Conservation (phyloP, 495 filamentous ascomycete genomes). For the Lentithecium fluviatile region DNA sequence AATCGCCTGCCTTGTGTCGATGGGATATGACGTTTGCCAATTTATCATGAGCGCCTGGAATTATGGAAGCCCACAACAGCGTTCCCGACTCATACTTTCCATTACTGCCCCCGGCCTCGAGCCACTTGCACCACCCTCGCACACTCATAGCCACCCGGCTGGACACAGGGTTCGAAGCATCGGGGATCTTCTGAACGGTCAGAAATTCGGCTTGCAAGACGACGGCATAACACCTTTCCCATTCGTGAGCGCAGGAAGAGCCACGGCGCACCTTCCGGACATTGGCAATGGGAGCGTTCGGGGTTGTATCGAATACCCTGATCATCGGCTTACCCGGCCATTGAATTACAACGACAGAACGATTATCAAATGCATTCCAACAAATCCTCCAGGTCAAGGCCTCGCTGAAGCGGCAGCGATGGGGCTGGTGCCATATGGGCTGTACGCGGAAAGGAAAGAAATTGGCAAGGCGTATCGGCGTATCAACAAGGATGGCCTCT, state of each 20-base stretch:
- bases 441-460: slow-evolving; percentile 21
- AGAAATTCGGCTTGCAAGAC: slow-evolving; percentile 54
- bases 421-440: slow-evolving; percentile 27
- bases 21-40: slow-evolving; percentile 70
- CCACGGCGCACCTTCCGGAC: slow-evolving; percentile 57
- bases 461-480: slow-evolving; percentile 50
- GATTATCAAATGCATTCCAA: slow-evolving; percentile 46
- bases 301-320: slow-evolving; percentile 58
- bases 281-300: slow-evolving; percentile 56
- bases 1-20: slow-evolving; percentile 64
- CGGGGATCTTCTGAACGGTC: slow-evolving; percentile 60
- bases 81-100: slow-evolving; percentile 63
- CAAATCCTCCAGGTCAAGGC: slow-evolving; percentile 26
- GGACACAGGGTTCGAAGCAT: slow-evolving; percentile 42
- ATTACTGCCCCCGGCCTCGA: slow-evolving; percentile 61
- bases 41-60: slow-evolving; percentile 67
- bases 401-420: slow-evolving; percentile 39
- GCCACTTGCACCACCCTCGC: slow-evolving; percentile 53
- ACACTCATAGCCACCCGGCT: slow-evolving; percentile 61
- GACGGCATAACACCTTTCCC: slow-evolving; percentile 56
- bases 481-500: slow-evolving; percentile 50
- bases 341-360: slow-evolving; percentile 12
- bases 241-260: slow-evolving; percentile 51
- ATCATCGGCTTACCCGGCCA: slow-evolving; percentile 53
- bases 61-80: slow-evolving; percentile 59